Conservation (phyloP, 1,139 yeast genomes). For the Taphrina confusa region DNA sequence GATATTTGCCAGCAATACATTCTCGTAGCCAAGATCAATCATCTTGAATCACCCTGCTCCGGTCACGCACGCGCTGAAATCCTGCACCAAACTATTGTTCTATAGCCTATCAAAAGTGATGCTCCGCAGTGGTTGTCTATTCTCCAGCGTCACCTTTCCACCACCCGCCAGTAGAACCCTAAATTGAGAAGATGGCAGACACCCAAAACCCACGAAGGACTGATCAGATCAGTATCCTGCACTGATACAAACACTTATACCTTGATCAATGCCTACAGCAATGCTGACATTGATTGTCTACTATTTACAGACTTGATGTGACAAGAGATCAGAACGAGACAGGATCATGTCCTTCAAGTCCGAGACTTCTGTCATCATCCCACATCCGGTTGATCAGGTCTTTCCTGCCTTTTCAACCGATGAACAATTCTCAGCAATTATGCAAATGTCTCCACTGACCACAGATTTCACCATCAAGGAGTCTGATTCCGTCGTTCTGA, state of each 20-base stretch:
- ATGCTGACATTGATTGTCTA: too few relatives aligned
- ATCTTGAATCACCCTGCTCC: not conserved
- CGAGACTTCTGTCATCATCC: conserved; percentile 1
- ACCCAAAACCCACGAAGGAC: too few relatives aligned
- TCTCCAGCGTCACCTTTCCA: conserved; percentile 3
- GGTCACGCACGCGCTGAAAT: not conserved
- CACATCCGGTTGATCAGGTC: not conserved
- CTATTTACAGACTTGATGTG: too few relatives aligned
- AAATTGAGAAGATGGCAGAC: too few relatives aligned
- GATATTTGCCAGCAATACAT: conserved; percentile 25
- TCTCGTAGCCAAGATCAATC: conserved; percentile 34
- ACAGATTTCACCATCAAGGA: not conserved
- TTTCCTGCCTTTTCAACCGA: conserved; percentile 11
- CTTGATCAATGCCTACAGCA: too few relatives aligned
- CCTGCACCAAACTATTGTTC: not conserved
- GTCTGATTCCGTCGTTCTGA: conserved; percentile 3
- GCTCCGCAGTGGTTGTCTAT: conserved; percentile 2
- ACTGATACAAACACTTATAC: too few relatives aligned
- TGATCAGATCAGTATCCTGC: too few relatives aligned
- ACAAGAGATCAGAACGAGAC: too few relatives aligned
- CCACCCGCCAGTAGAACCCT: not conserved
- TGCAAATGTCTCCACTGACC: conserved; percentile 14
- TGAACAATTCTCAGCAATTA: not conserved
- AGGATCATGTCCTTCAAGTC: conserved; percentile 13
- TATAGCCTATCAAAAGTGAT: not conserved